Evolutionary conservation across 208 protist species (phyloP).

Genomic region (Naegleria fowleri): DNA sequence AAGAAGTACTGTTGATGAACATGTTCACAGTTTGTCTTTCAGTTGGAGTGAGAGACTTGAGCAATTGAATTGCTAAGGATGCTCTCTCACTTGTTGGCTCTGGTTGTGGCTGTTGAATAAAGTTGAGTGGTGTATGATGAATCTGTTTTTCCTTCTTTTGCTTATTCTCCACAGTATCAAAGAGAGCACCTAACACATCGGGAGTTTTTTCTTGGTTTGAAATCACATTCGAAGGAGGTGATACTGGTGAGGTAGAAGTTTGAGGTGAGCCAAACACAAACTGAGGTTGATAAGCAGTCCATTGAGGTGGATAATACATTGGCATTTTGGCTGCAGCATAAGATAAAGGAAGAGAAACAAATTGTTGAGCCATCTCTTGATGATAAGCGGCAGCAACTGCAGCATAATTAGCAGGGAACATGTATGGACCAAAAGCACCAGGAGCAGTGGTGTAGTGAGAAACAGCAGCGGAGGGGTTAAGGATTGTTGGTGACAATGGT

Average conservation of each 20-base stretch:
- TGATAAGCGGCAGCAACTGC: background rate
- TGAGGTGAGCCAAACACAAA: background rate
- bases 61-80: conserved; percentile 7
- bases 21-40: conserved; percentile 3
- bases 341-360: background rate
- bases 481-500: background rate
- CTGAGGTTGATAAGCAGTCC: background rate
- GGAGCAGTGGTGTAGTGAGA: too few species aligned
- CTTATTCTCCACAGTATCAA: background rate
- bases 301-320: background rate
- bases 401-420: background rate
- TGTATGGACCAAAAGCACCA: too few species aligned
- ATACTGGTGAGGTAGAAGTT: background rate
- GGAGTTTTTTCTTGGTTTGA: background rate
- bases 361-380: background rate
- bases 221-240: background rate
- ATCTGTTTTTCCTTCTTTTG: background rate
- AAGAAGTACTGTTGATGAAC: background rate
- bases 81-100: background rate
- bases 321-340: background rate
- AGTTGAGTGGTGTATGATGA: background rate
- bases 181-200: background rate
- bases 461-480: background rate
- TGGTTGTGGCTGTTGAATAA: background rate
- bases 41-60: background rate